phyloP scores from a whole-genome alignment of 805 yeast genomes.

The Ogataea naganishii region DNA sequence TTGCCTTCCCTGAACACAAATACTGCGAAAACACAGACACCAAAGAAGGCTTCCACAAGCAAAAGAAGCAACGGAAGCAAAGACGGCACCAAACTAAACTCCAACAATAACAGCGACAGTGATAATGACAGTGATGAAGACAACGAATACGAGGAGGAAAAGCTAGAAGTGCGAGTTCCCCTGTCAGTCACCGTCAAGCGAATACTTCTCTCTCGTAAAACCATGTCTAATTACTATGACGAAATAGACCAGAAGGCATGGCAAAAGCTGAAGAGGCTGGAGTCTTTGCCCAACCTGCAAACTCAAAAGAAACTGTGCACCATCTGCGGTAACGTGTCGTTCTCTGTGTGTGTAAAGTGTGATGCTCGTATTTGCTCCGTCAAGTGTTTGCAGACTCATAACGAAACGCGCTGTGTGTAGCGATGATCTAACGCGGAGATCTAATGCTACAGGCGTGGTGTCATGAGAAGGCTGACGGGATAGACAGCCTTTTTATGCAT shows the following conservation, averaged over 20 bases:
- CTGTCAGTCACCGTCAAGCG: conserved; percentile 28
- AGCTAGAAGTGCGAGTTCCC: neutral
- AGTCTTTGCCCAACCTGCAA: conserved; percentile 23
- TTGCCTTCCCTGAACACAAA: conserved; percentile 5
- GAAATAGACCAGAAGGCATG: conserved; percentile 31
- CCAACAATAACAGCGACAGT: conserved; percentile 11
- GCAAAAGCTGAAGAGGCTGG: conserved; percentile 19
- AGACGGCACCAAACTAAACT: conserved; percentile 5
- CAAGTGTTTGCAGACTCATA: conserved; percentile 30
- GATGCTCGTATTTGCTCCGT: conserved; percentile 32
- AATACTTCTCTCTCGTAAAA: conserved; percentile 30
- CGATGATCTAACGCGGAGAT: too few species aligned
- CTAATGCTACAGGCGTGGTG: too few species aligned
- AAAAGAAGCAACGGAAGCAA: conserved; percentile 9
- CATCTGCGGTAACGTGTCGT: conserved; percentile 36
- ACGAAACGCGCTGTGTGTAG: conserved; percentile 37
- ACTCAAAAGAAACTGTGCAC: conserved; percentile 33
- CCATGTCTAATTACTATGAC: conserved; percentile 31
- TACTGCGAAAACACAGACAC: conserved; percentile 2
- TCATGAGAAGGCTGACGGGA: too few species aligned
- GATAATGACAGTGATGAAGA: conserved; percentile 1
- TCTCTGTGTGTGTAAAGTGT: conserved; percentile 32
- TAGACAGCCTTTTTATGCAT: too few species aligned
- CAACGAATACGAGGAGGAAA: neutral
- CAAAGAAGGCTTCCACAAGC: conserved; percentile 9